Percentiles rank a stretch among this genome's conserved stretches.
Evolutionary conservation across 805 yeast species (phyloP).

Genomic region (Metschnikowia koreensis): DNA sequence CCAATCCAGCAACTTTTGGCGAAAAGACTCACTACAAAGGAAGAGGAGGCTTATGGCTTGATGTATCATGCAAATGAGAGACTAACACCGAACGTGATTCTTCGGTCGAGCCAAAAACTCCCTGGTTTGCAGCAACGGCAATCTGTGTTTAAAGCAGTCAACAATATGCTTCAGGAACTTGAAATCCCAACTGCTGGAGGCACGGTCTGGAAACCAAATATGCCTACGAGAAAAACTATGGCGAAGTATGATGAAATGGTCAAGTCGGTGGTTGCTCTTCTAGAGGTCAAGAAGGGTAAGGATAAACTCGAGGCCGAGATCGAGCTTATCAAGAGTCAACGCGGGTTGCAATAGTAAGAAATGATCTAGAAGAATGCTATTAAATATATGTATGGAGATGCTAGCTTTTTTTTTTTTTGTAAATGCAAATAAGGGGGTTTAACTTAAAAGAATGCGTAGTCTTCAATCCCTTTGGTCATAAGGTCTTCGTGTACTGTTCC

Average conservation of each 20-base stretch:
- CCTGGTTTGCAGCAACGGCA: slow-evolving; percentile 55
- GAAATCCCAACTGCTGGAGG: slow-evolving; percentile 63
- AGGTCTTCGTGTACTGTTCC: neutral
- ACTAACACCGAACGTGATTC: slow-evolving; percentile 72
- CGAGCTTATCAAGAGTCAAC: slow-evolving; percentile 41
- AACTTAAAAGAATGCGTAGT: slow-evolving; percentile 2
- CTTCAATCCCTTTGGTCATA: neutral
- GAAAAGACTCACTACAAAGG: slow-evolving; percentile 65
- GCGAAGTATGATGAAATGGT: slow-evolving; percentile 73
- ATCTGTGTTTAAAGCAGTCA: slow-evolving; percentile 71
- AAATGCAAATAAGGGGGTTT: neutral
- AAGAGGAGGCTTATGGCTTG: slow-evolving; percentile 83
- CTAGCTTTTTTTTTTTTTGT: neutral
- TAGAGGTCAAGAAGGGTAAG: slow-evolving; percentile 81
- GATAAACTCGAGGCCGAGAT: slow-evolving; percentile 86
- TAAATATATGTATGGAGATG: neutral
- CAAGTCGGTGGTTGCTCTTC: slow-evolving; percentile 63
- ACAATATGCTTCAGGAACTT: slow-evolving; percentile 70
- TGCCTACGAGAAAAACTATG: slow-evolving; percentile 81
- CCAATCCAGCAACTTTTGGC: slow-evolving; percentile 46
- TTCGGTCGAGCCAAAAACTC: slow-evolving; percentile 62
- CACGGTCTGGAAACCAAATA: slow-evolving; percentile 64
- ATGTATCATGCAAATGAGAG: slow-evolving; percentile 69
- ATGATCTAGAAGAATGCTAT: neutral
- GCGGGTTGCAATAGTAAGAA: slow-evolving; percentile 21